Evolutionary conservation across 2,329 filamentous ascomycete species (phyloP).

Genomic region (Microdochium nivale): DNA sequence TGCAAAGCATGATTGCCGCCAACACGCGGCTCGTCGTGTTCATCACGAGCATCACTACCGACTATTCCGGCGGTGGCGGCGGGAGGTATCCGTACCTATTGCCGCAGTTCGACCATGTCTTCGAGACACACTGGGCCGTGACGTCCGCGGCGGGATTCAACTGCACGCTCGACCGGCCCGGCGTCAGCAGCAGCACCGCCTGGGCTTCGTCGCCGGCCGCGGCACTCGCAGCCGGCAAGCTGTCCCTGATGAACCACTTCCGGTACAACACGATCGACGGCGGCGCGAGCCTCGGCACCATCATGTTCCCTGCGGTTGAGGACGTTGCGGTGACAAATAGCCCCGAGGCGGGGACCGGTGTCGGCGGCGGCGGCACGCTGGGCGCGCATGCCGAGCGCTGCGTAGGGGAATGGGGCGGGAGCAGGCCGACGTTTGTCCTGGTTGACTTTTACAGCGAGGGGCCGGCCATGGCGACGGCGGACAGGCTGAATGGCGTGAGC

Average conservation of each 20-base stretch:
- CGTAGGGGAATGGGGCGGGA: slow-evolving; percentile 43
- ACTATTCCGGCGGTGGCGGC: too few species aligned
- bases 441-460: slow-evolving; percentile 76
- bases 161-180: slow-evolving; percentile 61
- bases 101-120: slow-evolving; percentile 57
- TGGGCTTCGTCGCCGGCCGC: slow-evolving; percentile 35
- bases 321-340: slow-evolving; percentile 59
- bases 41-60: slow-evolving; percentile 45
- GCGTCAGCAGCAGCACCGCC: slow-evolving; percentile 10
- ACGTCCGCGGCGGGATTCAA: slow-evolving; percentile 56
- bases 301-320: slow-evolving; percentile 53
- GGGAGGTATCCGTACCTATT: slow-evolving; percentile 47
- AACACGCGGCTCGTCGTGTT: slow-evolving; percentile 62
- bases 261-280: slow-evolving; percentile 49
- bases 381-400: slow-evolving; percentile 47
- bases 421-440: slow-evolving; percentile 61
- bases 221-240: slow-evolving; percentile 48
- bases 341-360: slow-evolving; percentile 33
- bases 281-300: slow-evolving; percentile 18
- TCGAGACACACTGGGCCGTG: slow-evolving; percentile 65
- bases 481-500: slow-evolving; percentile 53
- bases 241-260: slow-evolving; percentile 78
- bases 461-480: slow-evolving; percentile 59
- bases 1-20: slow-evolving; percentile 58
- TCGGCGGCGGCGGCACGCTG: slow-evolving; percentile 35